These are phyloP conservation scores for Diaporthe humulicola DNA, from an alignment of 2,329 filamentous ascomycete genomes.

Conservation along the genomic window DNA sequence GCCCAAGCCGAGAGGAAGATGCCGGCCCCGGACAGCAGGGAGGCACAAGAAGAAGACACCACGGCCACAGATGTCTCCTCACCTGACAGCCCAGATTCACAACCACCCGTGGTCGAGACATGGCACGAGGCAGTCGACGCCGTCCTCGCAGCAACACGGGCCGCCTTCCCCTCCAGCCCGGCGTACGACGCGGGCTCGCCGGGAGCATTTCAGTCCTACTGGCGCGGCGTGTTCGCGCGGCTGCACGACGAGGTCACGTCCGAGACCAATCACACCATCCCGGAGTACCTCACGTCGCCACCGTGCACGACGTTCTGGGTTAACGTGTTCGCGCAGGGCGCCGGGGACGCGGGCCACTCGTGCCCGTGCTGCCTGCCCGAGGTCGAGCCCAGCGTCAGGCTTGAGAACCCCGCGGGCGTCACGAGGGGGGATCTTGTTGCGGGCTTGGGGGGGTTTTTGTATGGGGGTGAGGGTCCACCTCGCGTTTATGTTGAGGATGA, in stretches of 20 bases:
- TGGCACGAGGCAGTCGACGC: constrained; percentile 2
- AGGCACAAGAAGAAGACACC: neutral
- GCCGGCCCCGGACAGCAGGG: no score
- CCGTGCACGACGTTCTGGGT: neutral
- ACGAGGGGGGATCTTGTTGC: neutral
- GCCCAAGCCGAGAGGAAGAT: neutral
- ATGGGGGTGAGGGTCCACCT: neutral
- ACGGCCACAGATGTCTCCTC: neutral
- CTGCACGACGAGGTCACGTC: neutral
- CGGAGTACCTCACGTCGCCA: constrained; percentile 4
- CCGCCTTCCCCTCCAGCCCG: constrained; percentile 1
- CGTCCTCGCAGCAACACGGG: neutral
- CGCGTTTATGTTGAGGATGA: neutral
- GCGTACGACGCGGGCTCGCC: neutral
- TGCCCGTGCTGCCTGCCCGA: constrained; percentile 25
- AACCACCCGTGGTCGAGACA: neutral
- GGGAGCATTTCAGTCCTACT: neutral
- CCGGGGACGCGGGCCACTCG: neutral
- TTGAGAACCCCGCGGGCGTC: neutral
- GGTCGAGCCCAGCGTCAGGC: neutral
- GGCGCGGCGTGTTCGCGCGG: constrained; percentile 4
- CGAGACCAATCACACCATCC: neutral
- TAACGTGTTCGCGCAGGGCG: neutral
- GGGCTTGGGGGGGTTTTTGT: neutral
- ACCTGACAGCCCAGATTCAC: neutral